A percentile compares a stretch with the other conserved stretches of the same genome.
Evolutionary conservation across 1,139 yeast genomes (phyloP).

Genomic region (Suhomyces choctaworum): DNA sequence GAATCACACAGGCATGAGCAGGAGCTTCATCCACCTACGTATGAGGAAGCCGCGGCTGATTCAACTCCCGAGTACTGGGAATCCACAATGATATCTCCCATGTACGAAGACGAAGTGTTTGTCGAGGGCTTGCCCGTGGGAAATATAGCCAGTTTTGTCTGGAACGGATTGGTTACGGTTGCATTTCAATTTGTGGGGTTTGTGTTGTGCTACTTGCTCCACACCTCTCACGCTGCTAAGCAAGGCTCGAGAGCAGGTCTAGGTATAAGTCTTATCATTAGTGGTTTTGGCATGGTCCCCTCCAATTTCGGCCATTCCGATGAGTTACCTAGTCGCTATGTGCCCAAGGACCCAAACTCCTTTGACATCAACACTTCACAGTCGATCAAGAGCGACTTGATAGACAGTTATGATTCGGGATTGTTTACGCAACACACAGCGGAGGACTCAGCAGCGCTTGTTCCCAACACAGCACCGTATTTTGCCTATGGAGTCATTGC

Average conservation of each 20-base stretch:
- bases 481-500: conserved; percentile 61
- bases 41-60: conserved; percentile 94
- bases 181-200: conserved; percentile 95
- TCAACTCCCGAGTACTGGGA: conserved; percentile 98
- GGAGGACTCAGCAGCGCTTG: conserved; percentile 12
- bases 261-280: conserved; percentile 79
- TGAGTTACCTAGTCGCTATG: conserved; percentile 40
- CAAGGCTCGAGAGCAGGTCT: conserved; percentile 94
- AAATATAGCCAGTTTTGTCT: conserved; percentile 75
- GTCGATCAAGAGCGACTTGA: conserved; percentile 36
- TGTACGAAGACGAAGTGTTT: conserved; percentile 83
- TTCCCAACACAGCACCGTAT: conserved; percentile 35
- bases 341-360: conserved; percentile 57
- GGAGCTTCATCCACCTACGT: conserved; percentile 76
- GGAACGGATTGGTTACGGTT: conserved; percentile 87
- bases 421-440: conserved; percentile 25
- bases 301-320: conserved; percentile 48
- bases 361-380: conserved; percentile 47
- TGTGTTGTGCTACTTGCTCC: conserved; percentile 82
- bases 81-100: conserved; percentile 79
- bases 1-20: conserved; percentile 42
- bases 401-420: conserved; percentile 51
- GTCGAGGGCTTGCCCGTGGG: conserved; percentile 98
- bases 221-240: conserved; percentile 96
- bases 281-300: conserved; percentile 75